phyloP scores from a whole-genome alignment of 768 basidiomycete genomes.

The Trametes villosa region DNA sequence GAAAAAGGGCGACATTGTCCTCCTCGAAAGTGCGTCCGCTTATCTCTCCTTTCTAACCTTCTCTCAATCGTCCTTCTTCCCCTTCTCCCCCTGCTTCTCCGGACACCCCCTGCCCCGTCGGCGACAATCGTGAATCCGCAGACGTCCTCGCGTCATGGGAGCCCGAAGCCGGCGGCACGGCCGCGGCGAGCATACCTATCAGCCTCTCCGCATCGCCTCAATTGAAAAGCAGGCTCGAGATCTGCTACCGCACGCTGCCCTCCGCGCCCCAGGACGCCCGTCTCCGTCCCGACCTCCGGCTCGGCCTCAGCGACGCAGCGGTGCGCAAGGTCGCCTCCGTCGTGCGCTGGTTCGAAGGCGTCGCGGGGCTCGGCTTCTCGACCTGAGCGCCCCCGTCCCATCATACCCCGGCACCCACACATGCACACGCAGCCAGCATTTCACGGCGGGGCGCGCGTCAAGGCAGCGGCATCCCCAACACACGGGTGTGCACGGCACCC shows the following conservation, averaged over 20 bases:
- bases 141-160: conserved; percentile 59
- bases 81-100: not conserved
- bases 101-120: too few species aligned
- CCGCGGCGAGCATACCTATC: conserved; percentile 38
- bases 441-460: too few species aligned
- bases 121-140: conserved; percentile 29
- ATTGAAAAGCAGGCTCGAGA: conserved; percentile 60
- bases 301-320: conserved; percentile 69
- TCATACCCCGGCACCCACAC: not conserved
- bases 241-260: conserved; percentile 83
- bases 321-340: conserved; percentile 70
- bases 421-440: too few species aligned
- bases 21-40: conserved; percentile 62
- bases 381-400: not conserved
- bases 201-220: conserved; percentile 71
- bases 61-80: too few species aligned
- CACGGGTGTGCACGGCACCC: too few species aligned
- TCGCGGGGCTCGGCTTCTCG: conserved; percentile 56
- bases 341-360: conserved; percentile 73
- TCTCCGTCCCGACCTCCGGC: conserved; percentile 72
- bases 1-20: conserved; percentile 73
- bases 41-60: conserved; percentile 8
- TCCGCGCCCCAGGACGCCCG: conserved; percentile 58
- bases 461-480: too few species aligned
- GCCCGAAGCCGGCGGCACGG: conserved; percentile 22